Evolutionary conservation across 345 rosid species (phyloP).

Genomic region (Arabidopsis suecica): DNA sequence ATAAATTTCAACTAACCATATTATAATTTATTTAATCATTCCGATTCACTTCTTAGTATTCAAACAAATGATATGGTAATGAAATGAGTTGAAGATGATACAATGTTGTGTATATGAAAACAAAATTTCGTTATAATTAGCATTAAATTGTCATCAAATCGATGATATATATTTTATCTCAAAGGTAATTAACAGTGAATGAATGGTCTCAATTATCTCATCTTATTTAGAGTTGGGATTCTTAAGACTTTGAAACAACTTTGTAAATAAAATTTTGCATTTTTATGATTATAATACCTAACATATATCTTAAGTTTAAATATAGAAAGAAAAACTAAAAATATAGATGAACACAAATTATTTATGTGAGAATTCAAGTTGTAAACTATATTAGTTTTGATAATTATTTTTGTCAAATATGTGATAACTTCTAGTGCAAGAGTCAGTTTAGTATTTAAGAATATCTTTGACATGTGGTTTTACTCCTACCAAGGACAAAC

Average conservation of each 20-base stretch:
- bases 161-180: no score
- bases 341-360: background rate
- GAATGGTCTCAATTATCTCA: background rate
- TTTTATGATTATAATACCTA: background rate
- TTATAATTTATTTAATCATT: background rate
- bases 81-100: background rate
- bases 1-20: constrained; percentile 18
- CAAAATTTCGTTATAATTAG: background rate
- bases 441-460: background rate
- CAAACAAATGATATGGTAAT: background rate
- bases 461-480: background rate
- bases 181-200: background rate
- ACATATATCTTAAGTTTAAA: no score
- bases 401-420: no score
- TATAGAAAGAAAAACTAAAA: no score
- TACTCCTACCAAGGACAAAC: background rate
- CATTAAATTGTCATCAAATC: no score
- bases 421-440: background rate
- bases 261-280: no score
- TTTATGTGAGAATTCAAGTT: background rate
- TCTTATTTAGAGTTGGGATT: background rate
- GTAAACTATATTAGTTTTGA: background rate
- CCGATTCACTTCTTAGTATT: background rate
- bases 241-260: background rate
- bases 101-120: background rate